Evolutionary conservation across 306 rosid genomes (phyloP), one percentile per base, ranked within the genome.

Genomic region (Chamaecrista fasciculata): DNA sequence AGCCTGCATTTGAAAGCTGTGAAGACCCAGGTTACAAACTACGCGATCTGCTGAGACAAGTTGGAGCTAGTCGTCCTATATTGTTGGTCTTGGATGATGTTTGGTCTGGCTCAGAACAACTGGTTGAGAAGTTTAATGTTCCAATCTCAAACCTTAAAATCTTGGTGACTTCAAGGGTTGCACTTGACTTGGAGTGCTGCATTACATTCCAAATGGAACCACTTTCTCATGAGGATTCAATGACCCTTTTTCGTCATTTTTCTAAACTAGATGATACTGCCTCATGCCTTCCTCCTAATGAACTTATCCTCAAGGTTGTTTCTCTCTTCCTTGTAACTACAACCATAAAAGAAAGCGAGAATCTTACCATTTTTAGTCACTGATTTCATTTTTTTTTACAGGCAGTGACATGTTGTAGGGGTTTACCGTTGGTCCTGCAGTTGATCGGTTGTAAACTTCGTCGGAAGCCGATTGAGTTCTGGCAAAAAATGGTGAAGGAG

Each of bases 51-150:
- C 28, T 82, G 70, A 77, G 58, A 56, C 29, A 28, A 53, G 25
- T 72, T 36, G 70, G 70, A 3, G 26, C 16, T 9, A 33, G 19
- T 19, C 87, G 19, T 19, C 87, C 82, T 55, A 46, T 69, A 46
- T 6, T 90, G 65, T 62, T 85, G 83, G 86, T 90, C 18, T 64
- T 87, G 63, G 96, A 90, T 79, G 93, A 90, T 69, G 91, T 90
- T 61, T 83, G 89, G 93, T 68, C 67, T 2, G 76, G 9, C 47
- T 75, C 96, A 37, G 90, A 77, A 51, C 57, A 34, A 51, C 77
- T 88, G 37, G 60, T 81, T 63, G 77, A 84, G 14, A 86, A 62
- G 62, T 74, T 88, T 12, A 40, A 12, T 37, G 79, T 79, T 20
- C 18, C 66, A 19, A 36, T 80, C 15, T 61, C 78, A 50, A 58